Evolutionary conservation across 2,329 filamentous ascomycete genomes (phyloP), one percentile per base, ranked within the genome.

Genomic region (Hypoxylon sp.): DNA sequence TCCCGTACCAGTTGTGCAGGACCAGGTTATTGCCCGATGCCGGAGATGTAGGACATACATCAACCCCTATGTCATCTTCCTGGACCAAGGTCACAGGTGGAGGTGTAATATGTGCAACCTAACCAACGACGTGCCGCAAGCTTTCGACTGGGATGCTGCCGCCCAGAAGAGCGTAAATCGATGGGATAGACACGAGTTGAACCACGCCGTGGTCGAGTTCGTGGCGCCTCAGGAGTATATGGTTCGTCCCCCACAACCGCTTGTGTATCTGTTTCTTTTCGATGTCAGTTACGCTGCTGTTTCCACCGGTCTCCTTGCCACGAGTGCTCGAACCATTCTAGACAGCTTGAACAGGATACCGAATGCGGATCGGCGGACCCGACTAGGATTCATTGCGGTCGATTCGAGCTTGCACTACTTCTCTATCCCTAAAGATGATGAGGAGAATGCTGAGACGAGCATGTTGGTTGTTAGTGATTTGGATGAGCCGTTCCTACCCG

Each of bases 41-140:
- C 89, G 96, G 79, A 90, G 96, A 80, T 99, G 96, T 81, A 87
- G 96, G 72, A 96, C 95, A 59, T 98, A 98, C 79, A 98, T 98
- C 84, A 98, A 98, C 78, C 94, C 96, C 11, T 99, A 95, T 73
- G 96, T 97, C 64, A 93, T 93, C 48, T 99, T 99, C 82, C 83
- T 99, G 65, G 96, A 99, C 74, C 93, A 98, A 76, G 96, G 96
- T 48, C 96, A 99, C 81, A 88, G 96, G 76, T 99, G 96, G 96
- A 91, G 95, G 75, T 99, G 96, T 83, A 99, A 99, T 81, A 97
- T 99, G 94, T 99, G 96, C 80, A 98, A 97, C 79, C 84, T 99
- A 70, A 97, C 94, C 72, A 99, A 99, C 78, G 96, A 99, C 73
- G 95, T 98, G 38, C 96, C 96, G n/a, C 96, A 99, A 80, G 94